Base-by-base conservation (phyloP, 371 early-diverging fungal genomes). In the Mucor circinelloides region DNA sequence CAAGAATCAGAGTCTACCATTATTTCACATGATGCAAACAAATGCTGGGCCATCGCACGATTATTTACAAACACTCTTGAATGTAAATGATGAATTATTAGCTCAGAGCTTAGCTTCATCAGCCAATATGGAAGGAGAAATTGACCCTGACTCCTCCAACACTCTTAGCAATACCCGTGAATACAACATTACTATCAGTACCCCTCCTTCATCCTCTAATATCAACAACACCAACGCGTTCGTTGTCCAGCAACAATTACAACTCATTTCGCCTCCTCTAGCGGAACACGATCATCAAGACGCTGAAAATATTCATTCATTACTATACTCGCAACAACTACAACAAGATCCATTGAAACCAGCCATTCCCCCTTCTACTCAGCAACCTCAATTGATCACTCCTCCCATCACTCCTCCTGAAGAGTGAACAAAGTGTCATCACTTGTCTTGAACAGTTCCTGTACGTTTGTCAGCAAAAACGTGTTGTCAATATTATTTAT, bases 1-100 rank as follows among this genome's bases (percentile, higher is more conserved):
- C n/a, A 6, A 38, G 21, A 12, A 58, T 2, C 23, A 36, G 19
- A n/a, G 23, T 10, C 54, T 36, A 19, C 66, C 66, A 27, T 21
- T 54, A 3, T 34, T 60, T 7, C 38, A 58, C 25, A 28, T 69
- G 46, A 64, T 64, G 25, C 60, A 58, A 38, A 31, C 64, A 4
- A 56, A 31, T 5, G 27, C 25, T n/a, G 63, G 40, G 13, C 71
- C 71, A 23, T 67, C 67, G 15, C 71, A 63, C 42, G 71, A 64
- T 50, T 71, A 71, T 23, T 30, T 71, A 6, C 68, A 67, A 50
- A 60, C 72, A 4, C 27, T 71, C 10, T 42, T 71, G n/a, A 60
- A 71, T 42, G 68, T 67, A 2, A 71, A 71, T 48, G 72, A 71
- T 27, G 56, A 67, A 42, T 38, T 68, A 21, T 28, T 71, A 57